A percentile compares a stretch with the other conserved stretches of the same genome.
phyloP scores from a whole-genome alignment of 176 grass and related monocot species.

The Avena eriantha region DNA sequence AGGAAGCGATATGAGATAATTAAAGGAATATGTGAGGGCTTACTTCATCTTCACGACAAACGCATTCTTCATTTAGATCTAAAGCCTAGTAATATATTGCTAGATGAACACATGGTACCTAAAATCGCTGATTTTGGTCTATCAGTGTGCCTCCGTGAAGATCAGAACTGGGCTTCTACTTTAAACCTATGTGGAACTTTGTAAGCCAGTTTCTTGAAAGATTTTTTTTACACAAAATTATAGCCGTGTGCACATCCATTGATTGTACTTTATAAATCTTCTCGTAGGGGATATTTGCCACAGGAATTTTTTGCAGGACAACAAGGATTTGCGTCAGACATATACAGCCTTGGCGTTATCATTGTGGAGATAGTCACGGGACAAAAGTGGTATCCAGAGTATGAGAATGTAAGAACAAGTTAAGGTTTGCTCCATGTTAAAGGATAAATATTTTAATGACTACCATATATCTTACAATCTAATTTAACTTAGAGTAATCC shows the following conservation, averaged over 20 bases:
- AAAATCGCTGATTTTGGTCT: too few species aligned
- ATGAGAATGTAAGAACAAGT: background rate
- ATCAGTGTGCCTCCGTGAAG: too few species aligned
- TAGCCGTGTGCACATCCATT: background rate
- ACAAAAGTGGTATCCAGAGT: background rate
- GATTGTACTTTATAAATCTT: background rate
- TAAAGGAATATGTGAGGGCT: too few species aligned
- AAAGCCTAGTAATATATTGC: too few species aligned
- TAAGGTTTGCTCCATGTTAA: background rate
- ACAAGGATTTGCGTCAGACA: background rate
- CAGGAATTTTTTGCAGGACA: background rate
- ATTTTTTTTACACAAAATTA: background rate
- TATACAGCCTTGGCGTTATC: background rate
- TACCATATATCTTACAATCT: too few species aligned
- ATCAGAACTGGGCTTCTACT: background rate
- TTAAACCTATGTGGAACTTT: background rate
- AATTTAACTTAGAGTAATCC: background rate
- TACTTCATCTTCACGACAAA: too few species aligned
- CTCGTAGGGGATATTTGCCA: background rate
- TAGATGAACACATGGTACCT: too few species aligned
- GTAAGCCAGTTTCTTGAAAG: background rate
- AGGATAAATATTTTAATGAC: background rate
- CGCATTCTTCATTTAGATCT: background rate
- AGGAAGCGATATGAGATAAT: too few species aligned
- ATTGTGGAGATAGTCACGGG: background rate